A percentile compares a stretch with the other conserved stretches of the same genome.
Evolutionary conservation across 1,139 yeast species (phyloP).

Genomic region (Meyerozyma elateridarum): DNA sequence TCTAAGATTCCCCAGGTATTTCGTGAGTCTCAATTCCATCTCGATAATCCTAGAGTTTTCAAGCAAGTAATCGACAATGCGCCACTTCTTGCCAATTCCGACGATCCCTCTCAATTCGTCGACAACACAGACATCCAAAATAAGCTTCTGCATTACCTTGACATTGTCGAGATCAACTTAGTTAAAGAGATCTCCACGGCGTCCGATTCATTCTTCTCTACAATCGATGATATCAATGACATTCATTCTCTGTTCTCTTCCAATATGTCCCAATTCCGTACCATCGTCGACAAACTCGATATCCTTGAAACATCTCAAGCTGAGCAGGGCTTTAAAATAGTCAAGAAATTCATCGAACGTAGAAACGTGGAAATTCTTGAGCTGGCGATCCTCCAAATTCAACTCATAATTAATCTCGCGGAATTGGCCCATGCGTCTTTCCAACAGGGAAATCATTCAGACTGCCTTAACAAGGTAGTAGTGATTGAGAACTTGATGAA

Average conservation of each 20-base stretch:
- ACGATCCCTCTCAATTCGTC: constrained; percentile 11
- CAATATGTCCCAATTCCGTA: constrained; percentile 46
- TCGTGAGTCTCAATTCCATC: constrained; percentile 61
- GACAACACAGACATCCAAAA: constrained; percentile 68
- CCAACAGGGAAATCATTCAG: constrained; percentile 32
- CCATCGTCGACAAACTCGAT: constrained; percentile 38
- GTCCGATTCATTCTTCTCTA: constrained; percentile 77
- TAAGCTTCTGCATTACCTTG: constrained; percentile 75
- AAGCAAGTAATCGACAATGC: constrained; percentile 62
- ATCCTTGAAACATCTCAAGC: constrained; percentile 48
- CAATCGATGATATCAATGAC: constrained; percentile 69
- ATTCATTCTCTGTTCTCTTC: constrained; percentile 54
- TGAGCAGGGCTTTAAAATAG: constrained; percentile 46
- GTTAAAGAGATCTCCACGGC: constrained; percentile 81
- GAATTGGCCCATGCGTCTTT: constrained; percentile 51
- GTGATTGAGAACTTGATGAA: constrained; percentile 51
- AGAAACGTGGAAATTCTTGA: constrained; percentile 61
- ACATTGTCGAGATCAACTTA: constrained; percentile 75
- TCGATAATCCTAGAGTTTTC: constrained; percentile 87
- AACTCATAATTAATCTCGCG: constrained; percentile 43
- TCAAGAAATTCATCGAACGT: constrained; percentile 49
- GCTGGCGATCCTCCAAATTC: constrained; percentile 61
- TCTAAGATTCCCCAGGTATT: constrained; percentile 63
- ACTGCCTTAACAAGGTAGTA: constrained; percentile 50
- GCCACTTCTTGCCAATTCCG: constrained; percentile 29